Conservation (phyloP, 176 grass and related monocot species). For the barley (Hordeum vulgare) region DNA sequence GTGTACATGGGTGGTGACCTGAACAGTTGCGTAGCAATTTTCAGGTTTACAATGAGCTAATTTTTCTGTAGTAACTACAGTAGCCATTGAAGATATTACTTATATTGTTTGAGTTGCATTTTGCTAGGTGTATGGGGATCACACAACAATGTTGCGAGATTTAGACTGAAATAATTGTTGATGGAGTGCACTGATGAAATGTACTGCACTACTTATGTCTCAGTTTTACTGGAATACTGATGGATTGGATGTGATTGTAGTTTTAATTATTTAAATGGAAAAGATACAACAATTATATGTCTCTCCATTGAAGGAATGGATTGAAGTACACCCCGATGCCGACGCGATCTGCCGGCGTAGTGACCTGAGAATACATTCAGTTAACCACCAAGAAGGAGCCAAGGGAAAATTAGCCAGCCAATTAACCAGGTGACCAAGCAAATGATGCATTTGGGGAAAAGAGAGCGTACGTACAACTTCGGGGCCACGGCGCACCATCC, state of each 20-base stretch:
- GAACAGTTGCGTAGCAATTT: too few relatives aligned
- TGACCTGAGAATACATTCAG: constrained; percentile 43
- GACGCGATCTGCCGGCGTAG: constrained; percentile 36
- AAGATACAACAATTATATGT: background rate
- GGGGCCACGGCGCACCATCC: constrained; percentile 47
- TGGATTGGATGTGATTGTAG: too few relatives aligned
- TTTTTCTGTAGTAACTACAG: too few relatives aligned
- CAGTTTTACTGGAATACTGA: too few relatives aligned
- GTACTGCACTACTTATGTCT: too few relatives aligned
- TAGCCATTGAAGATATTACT: too few relatives aligned
- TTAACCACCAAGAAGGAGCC: background rate
- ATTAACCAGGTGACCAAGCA: background rate
- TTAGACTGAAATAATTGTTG: too few relatives aligned
- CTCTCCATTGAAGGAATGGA: constrained; percentile 73
- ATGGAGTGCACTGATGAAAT: too few relatives aligned
- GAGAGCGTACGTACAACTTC: constrained; percentile 20
- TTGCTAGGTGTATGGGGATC: background rate
- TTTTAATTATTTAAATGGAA: too few relatives aligned
- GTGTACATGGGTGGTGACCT: too few relatives aligned
- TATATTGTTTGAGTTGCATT: background rate
- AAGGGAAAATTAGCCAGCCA: background rate
- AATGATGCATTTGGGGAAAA: background rate
- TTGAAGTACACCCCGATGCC: constrained; percentile 81
- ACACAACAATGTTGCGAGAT: background rate
- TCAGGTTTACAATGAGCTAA: too few relatives aligned